A percentile compares a stretch with the other conserved stretches of the same genome.
phyloP scores from a whole-genome alignment of 1,284 basidiomycete genomes.

The Pholiota adiposa region DNA sequence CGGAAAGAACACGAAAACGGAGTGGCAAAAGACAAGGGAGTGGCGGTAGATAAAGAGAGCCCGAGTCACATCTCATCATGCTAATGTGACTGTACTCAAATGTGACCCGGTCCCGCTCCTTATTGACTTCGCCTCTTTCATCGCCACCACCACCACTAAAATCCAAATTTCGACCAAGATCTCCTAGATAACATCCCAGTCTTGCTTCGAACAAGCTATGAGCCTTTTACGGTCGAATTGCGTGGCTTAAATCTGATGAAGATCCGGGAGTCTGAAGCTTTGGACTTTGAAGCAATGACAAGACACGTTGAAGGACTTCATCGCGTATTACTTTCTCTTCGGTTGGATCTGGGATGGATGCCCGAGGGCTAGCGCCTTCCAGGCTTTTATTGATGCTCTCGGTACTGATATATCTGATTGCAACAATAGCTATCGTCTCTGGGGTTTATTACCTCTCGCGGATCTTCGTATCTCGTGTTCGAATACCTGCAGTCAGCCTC shows the following conservation, averaged over 20 bases:
- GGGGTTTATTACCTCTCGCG: background rate
- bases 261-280: no score
- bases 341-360: no score
- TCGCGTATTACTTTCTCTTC: background rate
- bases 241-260: no score
- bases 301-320: no score
- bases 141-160: background rate
- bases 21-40: background rate
- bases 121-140: background rate
- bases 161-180: background rate
- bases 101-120: background rate
- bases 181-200: background rate
- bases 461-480: background rate
- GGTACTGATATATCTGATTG: background rate
- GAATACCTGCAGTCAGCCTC: no score
- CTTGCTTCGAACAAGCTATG: background rate
- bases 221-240: no score
- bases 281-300: no score
- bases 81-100: background rate
- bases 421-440: background rate
- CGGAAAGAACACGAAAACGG: background rate
- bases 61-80: constrained; percentile 2
- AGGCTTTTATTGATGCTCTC: background rate
- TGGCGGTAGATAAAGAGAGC: background rate
- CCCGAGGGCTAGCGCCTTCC: background rate